Base-by-base conservation (phyloP, 139 green algal genomes). In the Coelastrella sp. region DNA sequence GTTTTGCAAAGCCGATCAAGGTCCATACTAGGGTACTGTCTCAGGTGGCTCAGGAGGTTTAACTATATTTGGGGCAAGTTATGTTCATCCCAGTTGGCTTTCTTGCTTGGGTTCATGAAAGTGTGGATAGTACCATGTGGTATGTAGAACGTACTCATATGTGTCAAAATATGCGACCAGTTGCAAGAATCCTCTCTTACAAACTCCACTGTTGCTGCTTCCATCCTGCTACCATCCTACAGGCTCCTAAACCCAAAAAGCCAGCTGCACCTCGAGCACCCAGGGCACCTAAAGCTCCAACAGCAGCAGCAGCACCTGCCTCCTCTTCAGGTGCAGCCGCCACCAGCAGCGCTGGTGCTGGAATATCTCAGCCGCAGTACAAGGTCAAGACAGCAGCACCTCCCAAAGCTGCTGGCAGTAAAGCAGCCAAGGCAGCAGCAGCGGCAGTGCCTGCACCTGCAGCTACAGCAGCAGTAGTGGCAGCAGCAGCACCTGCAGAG, bases 241-340 rank as follows among this genome's bases (percentile, higher is more conserved):
- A 91, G 20, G 83, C 85, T 14, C 70, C 82, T 65, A 91, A 90
- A 24, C 84, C 91, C 11, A 90, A 83, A 17, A 94, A 94, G 79
- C 85, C 91, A 7, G 89, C 88, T 61, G 68, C 85, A 70, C 56
- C 84, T 20, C 20, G 24, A 17, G 84, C 87, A 70, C 75, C 89
- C 73, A 78, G 78, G n/a, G 27, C 80, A 57, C 24, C 81, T 82
- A 60, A 25, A 49, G 87, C 82, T 19, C n/a, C 81, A 81, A 81
- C 74, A 24, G 15, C 87, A 75, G 61, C 88, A 61, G 65, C 76
- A 72, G 83, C 84, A 49, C 73, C 87, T 85, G 68, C 84, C 11
- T 19, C 89, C 24, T 68, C 92, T 27, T 25, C 88, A 68, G 61
- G 66, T n/a, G 27, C 91, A 66, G 85, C 66, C 19, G 61, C 78